Percentiles rank a stretch among this genome's conserved stretches.
phyloP scores from a whole-genome alignment of 139 green algal species.

The Spirogloea muscicola region DNA sequence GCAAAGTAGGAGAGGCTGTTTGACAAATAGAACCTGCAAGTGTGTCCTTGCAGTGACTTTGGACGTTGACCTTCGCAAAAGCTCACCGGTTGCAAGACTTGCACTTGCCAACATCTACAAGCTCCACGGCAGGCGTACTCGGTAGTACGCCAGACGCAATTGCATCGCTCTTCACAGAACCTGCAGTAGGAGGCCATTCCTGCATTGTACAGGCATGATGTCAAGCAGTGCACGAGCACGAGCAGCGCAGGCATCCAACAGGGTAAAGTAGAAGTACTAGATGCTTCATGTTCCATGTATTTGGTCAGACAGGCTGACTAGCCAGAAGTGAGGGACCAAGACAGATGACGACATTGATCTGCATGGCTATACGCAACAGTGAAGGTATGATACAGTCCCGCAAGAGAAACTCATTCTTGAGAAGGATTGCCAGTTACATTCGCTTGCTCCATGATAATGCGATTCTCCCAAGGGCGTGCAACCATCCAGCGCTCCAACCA shows the following conservation, averaged over 20 bases:
- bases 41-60: not conserved
- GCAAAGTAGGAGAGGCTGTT: not conserved
- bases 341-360: not conserved
- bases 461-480: slow-evolving; percentile 19
- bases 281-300: not conserved
- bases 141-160: too few relatives aligned
- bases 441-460: slow-evolving; percentile 5
- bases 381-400: not conserved
- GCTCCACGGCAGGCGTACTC: slow-evolving; percentile 1
- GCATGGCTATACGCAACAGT: not conserved
- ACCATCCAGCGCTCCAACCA: slow-evolving; percentile 35
- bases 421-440: too few relatives aligned
- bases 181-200: not conserved
- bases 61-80: not conserved
- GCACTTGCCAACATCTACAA: slow-evolving; percentile 5
- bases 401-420: too few relatives aligned
- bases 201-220: not conserved
- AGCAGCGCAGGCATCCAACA: too few relatives aligned
- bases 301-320: not conserved
- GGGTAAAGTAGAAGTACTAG: too few relatives aligned
- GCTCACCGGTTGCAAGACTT: not conserved
- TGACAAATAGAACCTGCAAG: not conserved
- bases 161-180: too few relatives aligned
- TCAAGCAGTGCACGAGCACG: too few relatives aligned
- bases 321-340: too few relatives aligned